Evolutionary conservation across 352 stramenopile species (phyloP).

Genomic region (Phytopythium mirpurense): DNA sequence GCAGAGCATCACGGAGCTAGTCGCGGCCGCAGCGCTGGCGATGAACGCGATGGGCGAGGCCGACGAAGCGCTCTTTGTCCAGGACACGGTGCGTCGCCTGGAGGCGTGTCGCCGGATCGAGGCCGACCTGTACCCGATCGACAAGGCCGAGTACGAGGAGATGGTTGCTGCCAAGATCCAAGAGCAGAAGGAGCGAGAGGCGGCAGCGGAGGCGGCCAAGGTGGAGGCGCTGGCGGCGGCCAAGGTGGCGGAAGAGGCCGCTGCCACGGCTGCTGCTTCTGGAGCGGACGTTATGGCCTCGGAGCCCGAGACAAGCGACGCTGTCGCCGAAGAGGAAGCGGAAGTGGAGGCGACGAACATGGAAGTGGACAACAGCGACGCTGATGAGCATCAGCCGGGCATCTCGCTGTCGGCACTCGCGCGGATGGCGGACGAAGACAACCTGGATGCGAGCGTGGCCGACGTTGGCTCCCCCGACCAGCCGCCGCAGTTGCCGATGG

Average conservation of each 20-base stretch:
- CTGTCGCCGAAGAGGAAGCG: conserved; percentile 11
- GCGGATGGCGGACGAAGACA: conserved; percentile 86
- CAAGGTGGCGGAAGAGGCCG: conserved; percentile 31
- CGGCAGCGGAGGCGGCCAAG: conserved; percentile 33
- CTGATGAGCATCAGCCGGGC: conserved; percentile 55
- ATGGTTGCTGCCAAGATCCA: conserved; percentile 34
- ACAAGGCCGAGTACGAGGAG: conserved; percentile 69
- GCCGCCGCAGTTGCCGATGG: conserved; percentile 18
- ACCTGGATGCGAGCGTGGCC: conserved; percentile 40
- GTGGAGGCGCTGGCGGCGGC: conserved; percentile 25
- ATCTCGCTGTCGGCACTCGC: conserved; percentile 79
- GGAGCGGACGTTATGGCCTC: too few species aligned
- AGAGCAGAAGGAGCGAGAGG: conserved; percentile 33
- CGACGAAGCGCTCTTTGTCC: conserved; percentile 46
- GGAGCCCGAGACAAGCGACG: too few species aligned
- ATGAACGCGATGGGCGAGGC: conserved; percentile 45
- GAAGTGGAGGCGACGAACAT: conserved; percentile 40
- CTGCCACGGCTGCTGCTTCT: not conserved
- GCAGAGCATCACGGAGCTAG: conserved; percentile 79
- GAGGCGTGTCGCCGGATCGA: conserved; percentile 59
- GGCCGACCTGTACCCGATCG: conserved; percentile 54
- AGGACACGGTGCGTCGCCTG: conserved; percentile 30
- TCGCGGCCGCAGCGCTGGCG: conserved; percentile 62
- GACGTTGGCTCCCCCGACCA: conserved; percentile 27
- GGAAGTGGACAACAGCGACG: conserved; percentile 81